Evolutionary conservation across 371 early-diverging fungal genomes (phyloP), one percentile per base, ranked within the genome.

Genomic region (Thermomucor indicae-seudaticae): DNA sequence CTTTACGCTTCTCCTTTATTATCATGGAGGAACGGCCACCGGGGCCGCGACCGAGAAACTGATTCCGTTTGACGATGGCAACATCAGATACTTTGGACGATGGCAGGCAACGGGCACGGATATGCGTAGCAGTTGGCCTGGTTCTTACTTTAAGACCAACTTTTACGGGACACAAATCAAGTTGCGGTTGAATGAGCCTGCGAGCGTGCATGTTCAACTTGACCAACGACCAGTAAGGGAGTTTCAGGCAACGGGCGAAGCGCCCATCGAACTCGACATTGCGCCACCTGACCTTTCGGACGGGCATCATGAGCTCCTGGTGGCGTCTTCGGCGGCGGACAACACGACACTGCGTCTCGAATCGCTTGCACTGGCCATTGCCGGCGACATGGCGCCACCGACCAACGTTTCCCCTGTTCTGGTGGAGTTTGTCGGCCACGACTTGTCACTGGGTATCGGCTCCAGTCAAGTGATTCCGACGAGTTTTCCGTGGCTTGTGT

Each of bases 341-440:
- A 45, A 52, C n/a, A 32, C 43, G 2, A 32, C 60, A 14, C 53
- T 67, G 3, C 32, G 38, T 24, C 37, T 67, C 10, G 56, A 60
- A 31, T 53, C 60, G 4, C 34, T 67, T n/a, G 32, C 53, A 1
- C 31, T 71, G 1, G 54, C 55, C 11, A 50, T 42, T 11, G 45
- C 51, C 6, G 64, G 55, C 2, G 22, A 17, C 4, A 61, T 60
- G 6, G 40, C 49, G 2, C 43, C 55, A 1, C 55, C 63, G 20
- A 28, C 41, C 17, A 30, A 46, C 7, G 27, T 53, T 7, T 55
- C 58, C 0, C 23, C 41, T 4, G 28, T 34, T 16, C 46, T 66
- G 10, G 58, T 73, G 1, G 70, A 73, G 44, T 73, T 67, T 44
- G 51, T 73, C 17, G 73, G 73, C 0, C 70, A 73, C 42, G 70